Evolutionary conservation across 192 early-diverging fungal genomes (phyloP).

Genomic region (Backusella psychrophila): DNA sequence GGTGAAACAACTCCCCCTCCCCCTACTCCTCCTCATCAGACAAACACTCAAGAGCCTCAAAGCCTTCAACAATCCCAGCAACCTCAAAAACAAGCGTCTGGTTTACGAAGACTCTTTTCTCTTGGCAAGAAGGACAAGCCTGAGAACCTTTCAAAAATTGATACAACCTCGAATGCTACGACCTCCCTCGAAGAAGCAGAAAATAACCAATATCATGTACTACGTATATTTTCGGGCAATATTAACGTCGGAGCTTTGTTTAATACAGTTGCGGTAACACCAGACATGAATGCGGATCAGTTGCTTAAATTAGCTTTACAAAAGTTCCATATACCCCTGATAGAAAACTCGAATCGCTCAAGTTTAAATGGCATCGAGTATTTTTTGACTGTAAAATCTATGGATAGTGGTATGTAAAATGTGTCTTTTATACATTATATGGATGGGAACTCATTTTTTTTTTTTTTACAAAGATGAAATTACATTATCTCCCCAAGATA

Average conservation of each 20-base stretch:
- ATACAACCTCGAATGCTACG: neutral
- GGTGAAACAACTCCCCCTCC: neutral
- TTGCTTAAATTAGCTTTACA: conserved; percentile 50
- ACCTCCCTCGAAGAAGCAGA: neutral
- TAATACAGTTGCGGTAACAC: conserved; percentile 50
- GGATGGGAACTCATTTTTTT: neutral
- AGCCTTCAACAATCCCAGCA: conserved; percentile 16
- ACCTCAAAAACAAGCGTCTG: conserved; percentile 7
- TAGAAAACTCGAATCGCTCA: conserved; percentile 35
- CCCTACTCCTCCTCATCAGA: neutral
- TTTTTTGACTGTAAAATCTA: conserved; percentile 49
- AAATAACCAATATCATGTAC: conserved; percentile 39
- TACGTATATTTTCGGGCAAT: conserved; percentile 58
- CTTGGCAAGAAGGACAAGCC: conserved; percentile 14
- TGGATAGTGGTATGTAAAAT: conserved; percentile 46
- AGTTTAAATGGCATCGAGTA: conserved; percentile 34
- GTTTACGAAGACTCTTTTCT: conserved; percentile 15
- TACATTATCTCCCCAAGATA: conserved; percentile 47
- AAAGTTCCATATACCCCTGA: conserved; percentile 50
- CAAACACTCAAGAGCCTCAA: neutral
- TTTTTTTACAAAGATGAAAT: conserved; percentile 36
- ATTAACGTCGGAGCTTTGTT: conserved; percentile 52
- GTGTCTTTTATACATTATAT: neutral
- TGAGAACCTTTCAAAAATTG: neutral
- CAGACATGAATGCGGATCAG: conserved; percentile 43